Base-by-base conservation (phyloP, 2,329 filamentous ascomycete genomes). In the Pyrenophora seminiperda region DNA sequence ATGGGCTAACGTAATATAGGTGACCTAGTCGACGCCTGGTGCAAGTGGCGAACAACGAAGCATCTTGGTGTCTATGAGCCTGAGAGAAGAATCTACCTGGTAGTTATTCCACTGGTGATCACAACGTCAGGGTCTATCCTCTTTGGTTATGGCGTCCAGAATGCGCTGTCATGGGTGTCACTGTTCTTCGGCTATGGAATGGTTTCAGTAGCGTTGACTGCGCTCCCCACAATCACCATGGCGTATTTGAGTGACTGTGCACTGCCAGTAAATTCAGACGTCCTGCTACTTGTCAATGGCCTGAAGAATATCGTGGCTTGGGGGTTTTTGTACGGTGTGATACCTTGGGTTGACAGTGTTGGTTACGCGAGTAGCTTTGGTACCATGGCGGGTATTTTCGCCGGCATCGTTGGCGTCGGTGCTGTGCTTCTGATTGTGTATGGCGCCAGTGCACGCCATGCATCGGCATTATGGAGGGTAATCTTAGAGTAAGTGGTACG, bases 241-340 rank as follows among this genome's bases (percentile, higher is more conserved):
- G 75, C 75, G 4, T 79, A 79, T 53, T 75, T 77, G 7, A 73
- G 59, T 22, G 71, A 75, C 49, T 71, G 62, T 41, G 71, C 72
- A 37, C 42, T 74, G 15, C 68, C 71, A 7, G 65, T 75, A 19
- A 73, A 72, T 19, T 62, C 66, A 2, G 73, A 74, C 46, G 70
- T 71, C 2, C 51, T 75, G 17, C 50, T 74, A n/a, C 57, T 74
- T 5, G 67, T 74, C 10, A 73, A 74, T 37, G 72, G 71, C 29
- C 56, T 72, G n/a, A 76, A 76, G 62, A 79, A 79, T 50, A 71
- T 79, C 20, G 75, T 79, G 5, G 75, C 76, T 4, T 80, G 79
- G 52, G 76, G 76, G 2, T 78, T 79, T 53, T 54, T 78, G 13
- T 77, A 78, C 38, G 77, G 72, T 1, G 70, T 79, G 17, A 63